phyloP scores from a whole-genome alignment of 306 rosid genomes.

The Sindora glabra region DNA sequence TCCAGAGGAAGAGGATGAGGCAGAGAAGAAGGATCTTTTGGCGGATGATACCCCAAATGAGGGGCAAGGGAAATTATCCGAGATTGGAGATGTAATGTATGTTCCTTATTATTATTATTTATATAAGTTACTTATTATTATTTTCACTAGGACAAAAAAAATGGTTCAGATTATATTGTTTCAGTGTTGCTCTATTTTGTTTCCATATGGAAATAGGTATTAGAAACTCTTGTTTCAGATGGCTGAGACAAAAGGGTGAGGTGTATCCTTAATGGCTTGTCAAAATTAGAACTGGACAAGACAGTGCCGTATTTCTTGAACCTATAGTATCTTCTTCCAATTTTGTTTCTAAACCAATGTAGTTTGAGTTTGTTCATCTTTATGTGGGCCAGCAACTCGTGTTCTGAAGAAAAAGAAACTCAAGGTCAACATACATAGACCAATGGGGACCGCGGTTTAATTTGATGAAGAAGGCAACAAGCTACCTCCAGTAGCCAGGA shows the following conservation, averaged over 20 bases:
- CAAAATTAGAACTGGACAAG: not conserved
- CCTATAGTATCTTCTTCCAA: not conserved
- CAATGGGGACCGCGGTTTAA: conserved; percentile 67
- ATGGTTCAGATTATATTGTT: not conserved
- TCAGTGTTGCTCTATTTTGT: not conserved
- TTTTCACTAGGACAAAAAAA: not conserved
- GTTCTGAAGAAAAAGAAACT: conserved; percentile 77
- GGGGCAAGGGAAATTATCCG: conserved; percentile 23
- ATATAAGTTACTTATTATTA: no score
- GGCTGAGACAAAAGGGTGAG: not conserved
- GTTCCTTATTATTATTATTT: not conserved
- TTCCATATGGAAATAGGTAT: not conserved
- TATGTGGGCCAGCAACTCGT: conserved; percentile 45
- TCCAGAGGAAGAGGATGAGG: conserved; percentile 39
- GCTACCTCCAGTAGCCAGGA: conserved; percentile 65
- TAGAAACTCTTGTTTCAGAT: not conserved
- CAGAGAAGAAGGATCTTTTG: conserved; percentile 30
- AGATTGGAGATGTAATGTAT: conserved; percentile 43
- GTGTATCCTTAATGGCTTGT: not conserved
- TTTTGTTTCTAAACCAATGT: not conserved
- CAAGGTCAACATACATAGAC: conserved; percentile 73
- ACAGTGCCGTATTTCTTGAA: not conserved
- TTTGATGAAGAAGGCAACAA: conserved; percentile 84
- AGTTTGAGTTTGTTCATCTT: conserved; percentile 5
- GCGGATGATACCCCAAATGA: conserved; percentile 23